Evolutionary conservation across 179 eudicot species (phyloP).

Genomic region (Silene coronaria): DNA sequence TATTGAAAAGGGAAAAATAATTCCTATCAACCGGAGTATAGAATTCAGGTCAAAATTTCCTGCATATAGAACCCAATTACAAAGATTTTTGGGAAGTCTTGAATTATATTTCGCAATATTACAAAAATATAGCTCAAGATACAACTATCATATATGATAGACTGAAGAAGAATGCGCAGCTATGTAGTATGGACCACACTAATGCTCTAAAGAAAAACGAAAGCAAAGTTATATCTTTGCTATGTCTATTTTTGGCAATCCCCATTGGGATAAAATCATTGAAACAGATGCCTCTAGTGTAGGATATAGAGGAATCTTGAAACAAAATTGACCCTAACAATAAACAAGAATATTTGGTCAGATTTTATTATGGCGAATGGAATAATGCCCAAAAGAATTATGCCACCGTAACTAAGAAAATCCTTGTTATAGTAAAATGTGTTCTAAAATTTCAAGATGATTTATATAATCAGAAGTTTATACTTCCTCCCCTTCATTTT

Average conservation of each 20-base stretch:
- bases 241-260: neutral
- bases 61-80: too few relatives aligned
- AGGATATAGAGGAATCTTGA: neutral
- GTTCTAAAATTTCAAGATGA: too few relatives aligned
- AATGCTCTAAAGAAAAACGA: neutral
- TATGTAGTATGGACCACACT: neutral
- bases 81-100: neutral
- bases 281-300: neutral
- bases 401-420: too few relatives aligned
- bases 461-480: too few relatives aligned
- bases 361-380: too few relatives aligned
- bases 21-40: neutral
- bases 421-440: too few relatives aligned
- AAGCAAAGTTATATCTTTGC: neutral
- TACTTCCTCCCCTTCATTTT: too few relatives aligned
- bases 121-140: neutral
- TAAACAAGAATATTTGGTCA: too few relatives aligned
- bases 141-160: neutral
- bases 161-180: neutral
- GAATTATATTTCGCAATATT: neutral
- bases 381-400: too few relatives aligned
- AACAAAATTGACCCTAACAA: neutral
- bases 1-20: neutral
- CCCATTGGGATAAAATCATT: neutral
- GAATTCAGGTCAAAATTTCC: neutral